phyloP scores from a whole-genome alignment of 2,329 filamentous ascomycete genomes.

The Alternaria triticina region DNA sequence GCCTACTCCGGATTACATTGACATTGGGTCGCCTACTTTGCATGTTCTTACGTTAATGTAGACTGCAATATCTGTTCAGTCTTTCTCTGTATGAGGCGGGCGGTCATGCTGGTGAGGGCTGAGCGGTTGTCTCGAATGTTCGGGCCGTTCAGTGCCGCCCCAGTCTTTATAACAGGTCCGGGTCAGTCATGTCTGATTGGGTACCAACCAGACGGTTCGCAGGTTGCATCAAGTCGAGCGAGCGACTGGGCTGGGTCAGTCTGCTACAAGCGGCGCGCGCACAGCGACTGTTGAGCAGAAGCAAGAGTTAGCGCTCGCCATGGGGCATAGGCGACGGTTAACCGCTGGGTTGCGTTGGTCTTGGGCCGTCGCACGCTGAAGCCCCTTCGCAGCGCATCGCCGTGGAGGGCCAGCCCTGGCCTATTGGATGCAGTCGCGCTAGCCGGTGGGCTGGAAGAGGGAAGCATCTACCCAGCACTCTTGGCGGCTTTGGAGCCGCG shows the following conservation, averaged over 20 bases:
- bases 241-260: slow-evolving; percentile 7
- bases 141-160: slow-evolving; percentile 3
- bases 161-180: slow-evolving; percentile 8
- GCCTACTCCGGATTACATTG: background rate
- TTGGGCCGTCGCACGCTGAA: slow-evolving; percentile 3
- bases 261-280: background rate
- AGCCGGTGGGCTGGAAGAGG: slow-evolving; percentile 18
- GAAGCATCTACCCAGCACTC: slow-evolving; percentile 15
- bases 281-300: slow-evolving; percentile 9
- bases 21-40: background rate
- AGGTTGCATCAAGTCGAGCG: slow-evolving; percentile 7
- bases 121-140: slow-evolving; percentile 2
- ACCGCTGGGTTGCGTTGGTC: slow-evolving; percentile 3
- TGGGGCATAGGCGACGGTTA: slow-evolving; percentile 4
- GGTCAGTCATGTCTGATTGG: background rate
- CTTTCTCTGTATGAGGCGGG: background rate
- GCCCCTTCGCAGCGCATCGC: slow-evolving; percentile 16
- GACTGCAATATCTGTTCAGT: background rate
- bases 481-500: slow-evolving; percentile 20
- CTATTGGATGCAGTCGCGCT: slow-evolving; percentile 20
- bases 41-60: background rate
- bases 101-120: background rate
- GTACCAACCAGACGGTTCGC: slow-evolving; percentile 1
- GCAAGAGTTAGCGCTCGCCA: slow-evolving; percentile 7
- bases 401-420: slow-evolving; percentile 3